Evolutionary conservation across 1,139 yeast species (phyloP).

Genomic region (Suhomyces maxii): DNA sequence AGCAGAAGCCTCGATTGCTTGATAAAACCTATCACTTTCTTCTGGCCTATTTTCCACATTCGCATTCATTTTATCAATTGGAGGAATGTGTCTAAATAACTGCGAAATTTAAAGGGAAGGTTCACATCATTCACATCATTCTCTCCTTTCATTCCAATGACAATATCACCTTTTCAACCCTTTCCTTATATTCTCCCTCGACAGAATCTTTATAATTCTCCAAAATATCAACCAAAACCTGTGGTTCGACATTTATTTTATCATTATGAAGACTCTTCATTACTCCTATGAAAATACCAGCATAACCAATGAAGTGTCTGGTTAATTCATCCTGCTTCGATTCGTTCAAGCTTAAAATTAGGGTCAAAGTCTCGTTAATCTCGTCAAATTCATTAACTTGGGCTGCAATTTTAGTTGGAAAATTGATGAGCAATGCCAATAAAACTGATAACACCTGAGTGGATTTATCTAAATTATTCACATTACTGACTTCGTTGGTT

Average conservation of each 20-base stretch:
- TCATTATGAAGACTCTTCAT: slow-evolving; percentile 6
- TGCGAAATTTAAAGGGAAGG: background rate
- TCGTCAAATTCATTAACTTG: background rate
- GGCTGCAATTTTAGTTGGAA: slow-evolving; percentile 1
- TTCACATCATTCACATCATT: background rate
- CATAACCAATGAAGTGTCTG: slow-evolving; percentile 17
- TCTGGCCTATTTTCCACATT: too few relatives aligned
- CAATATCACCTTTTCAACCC: background rate
- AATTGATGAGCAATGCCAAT: slow-evolving; percentile 9
- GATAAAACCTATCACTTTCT: too few relatives aligned
- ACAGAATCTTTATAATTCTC: background rate
- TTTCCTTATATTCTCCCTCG: background rate
- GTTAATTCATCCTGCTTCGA: slow-evolving; percentile 3
- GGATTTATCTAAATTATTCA: background rate
- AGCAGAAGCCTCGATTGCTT: too few relatives aligned
- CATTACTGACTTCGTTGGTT: background rate
- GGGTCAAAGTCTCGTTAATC: slow-evolving; percentile 3
- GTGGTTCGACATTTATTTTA: background rate
- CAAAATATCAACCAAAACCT: background rate
- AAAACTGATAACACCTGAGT: slow-evolving; percentile 9
- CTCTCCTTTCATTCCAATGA: background rate
- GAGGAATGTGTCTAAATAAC: too few relatives aligned
- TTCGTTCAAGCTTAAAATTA: slow-evolving; percentile 2
- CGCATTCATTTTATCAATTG: too few relatives aligned
- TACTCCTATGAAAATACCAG: slow-evolving; percentile 14